Percentiles rank a stretch among this genome's conserved stretches.
phyloP scores from a whole-genome alignment of 495 filamentous ascomycete species.

The Penicillium daleae region DNA sequence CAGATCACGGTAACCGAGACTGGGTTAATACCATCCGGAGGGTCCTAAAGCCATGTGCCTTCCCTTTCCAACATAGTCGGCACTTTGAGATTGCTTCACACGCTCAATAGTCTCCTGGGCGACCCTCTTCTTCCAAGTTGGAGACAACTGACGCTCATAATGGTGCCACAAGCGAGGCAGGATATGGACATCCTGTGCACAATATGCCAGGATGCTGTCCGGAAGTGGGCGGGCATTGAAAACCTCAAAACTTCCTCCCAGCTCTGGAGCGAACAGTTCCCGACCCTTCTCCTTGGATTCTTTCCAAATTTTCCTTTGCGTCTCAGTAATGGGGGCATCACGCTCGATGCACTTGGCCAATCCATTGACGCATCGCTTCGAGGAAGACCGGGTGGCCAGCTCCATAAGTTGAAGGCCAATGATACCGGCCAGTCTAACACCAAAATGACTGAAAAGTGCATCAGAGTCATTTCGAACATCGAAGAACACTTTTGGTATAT shows the following conservation, averaged over 20 bases:
- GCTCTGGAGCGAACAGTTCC: neutral
- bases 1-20: neutral
- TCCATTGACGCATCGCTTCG: conserved; percentile 35
- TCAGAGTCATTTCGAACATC: conserved; percentile 56
- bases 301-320: neutral
- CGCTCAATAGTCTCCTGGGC: neutral
- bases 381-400: conserved; percentile 36
- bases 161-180: neutral
- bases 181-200: neutral
- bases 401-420: conserved; percentile 64
- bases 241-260: neutral
- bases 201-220: neutral
- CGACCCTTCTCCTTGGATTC: neutral
- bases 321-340: conserved; percentile 18
- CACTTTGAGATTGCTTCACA: neutral
- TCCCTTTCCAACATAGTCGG: neutral
- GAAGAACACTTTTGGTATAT: conserved; percentile 41
- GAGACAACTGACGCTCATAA: neutral
- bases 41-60: neutral
- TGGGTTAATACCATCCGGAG: neutral
- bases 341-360: conserved; percentile 51
- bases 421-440: conserved; percentile 42
- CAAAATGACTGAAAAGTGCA: conserved; percentile 52
- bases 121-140: neutral
- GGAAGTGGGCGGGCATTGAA: neutral